Evolutionary conservation across 768 basidiomycete genomes (phyloP), one percentile per base, ranked within the genome.

Genomic region (Boletus subcaerulescens): DNA sequence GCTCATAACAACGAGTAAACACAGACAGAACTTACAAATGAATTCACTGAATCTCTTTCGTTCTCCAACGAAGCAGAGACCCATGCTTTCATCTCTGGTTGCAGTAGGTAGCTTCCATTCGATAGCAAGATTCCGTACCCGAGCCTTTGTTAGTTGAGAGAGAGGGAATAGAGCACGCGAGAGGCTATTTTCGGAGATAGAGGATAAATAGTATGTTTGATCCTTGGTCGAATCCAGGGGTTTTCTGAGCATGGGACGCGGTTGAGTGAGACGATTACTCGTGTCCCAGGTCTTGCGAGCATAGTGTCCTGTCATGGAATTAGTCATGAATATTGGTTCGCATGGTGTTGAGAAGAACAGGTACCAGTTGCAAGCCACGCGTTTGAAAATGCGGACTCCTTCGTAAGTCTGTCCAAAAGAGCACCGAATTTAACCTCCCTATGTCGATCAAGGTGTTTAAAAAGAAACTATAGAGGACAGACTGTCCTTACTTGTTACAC

Each of bases 381-480:
- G 11, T 74, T 69, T n/a, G 66, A 60, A 22, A 63, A 65, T 45
- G 11, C 59, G 9, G 69, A 48, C 45, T 72, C 62, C 38, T 57
- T 58, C 0, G 77, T 71, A n/a, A 94, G 71, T 29, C 75, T 76
- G 50, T 89, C 82, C 31, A 94, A 71, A 18, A 98, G 74, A 0
- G 89, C 89, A 7, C 91, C 91, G 57, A 96, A 98, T 68, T 97
- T 96, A 60, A 96, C 89, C 69, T 93, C 89, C 66, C 91, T 94
- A 56, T 5, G 5, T 17, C 24, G 13, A 46, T 24, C 10, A 14
- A 11, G 17, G n/a, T 14, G 20, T 11, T 12, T 29, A 45, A 45
- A 24, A 49, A 13, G 13, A 33, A 15, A 4, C 2, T 15, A 32
- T 7, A n/a, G 3, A 18, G 5, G 36, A 20, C 9, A 22, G n/a